Evolutionary conservation across 495 filamentous ascomycete genomes (phyloP).

Genomic region (Daldinia childiae): DNA sequence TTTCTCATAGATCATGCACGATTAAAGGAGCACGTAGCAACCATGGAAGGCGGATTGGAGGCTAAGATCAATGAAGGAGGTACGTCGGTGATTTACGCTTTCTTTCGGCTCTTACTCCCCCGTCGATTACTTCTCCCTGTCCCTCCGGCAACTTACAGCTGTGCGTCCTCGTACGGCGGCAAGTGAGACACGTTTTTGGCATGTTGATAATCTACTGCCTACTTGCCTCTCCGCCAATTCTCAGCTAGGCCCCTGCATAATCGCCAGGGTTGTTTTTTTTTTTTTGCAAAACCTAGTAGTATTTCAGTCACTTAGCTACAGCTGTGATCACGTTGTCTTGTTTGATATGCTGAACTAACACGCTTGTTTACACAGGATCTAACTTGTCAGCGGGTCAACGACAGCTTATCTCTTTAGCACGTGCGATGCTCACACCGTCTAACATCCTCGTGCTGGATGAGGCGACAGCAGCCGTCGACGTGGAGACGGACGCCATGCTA

Average conservation of each 20-base stretch:
- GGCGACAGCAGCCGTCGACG: conserved; percentile 95
- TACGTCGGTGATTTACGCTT: conserved; percentile 59
- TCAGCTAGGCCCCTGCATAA: conserved; percentile 18
- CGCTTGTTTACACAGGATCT: conserved; percentile 56
- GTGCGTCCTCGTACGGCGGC: conserved; percentile 26
- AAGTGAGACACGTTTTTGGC: conserved; percentile 34
- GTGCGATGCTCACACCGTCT: conserved; percentile 91
- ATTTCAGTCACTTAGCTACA: conserved; percentile 4
- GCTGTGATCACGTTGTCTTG: neutral
- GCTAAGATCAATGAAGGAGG: conserved; percentile 93
- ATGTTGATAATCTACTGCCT: conserved; percentile 20
- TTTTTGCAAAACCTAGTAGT: conserved; percentile 6
- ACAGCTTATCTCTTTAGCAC: conserved; percentile 90
- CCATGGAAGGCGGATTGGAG: conserved; percentile 90
- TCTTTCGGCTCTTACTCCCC: conserved; percentile 51
- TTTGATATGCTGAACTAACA: conserved; percentile 47
- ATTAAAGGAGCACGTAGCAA: conserved; percentile 87
- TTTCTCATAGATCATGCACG: conserved; percentile 81
- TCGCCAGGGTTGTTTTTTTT: too few relatives aligned
- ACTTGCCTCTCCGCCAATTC: conserved; percentile 10
- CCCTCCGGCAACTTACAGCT: conserved; percentile 41
- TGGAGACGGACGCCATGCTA: conserved; percentile 90
- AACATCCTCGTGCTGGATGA: conserved; percentile 98
- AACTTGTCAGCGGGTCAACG: conserved; percentile 90
- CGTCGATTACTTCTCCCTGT: conserved; percentile 15